Evolutionary conservation across 108 stramenopile species (phyloP), one percentile per base, ranked within the genome.

Genomic region (Cyclotella baltica): DNA sequence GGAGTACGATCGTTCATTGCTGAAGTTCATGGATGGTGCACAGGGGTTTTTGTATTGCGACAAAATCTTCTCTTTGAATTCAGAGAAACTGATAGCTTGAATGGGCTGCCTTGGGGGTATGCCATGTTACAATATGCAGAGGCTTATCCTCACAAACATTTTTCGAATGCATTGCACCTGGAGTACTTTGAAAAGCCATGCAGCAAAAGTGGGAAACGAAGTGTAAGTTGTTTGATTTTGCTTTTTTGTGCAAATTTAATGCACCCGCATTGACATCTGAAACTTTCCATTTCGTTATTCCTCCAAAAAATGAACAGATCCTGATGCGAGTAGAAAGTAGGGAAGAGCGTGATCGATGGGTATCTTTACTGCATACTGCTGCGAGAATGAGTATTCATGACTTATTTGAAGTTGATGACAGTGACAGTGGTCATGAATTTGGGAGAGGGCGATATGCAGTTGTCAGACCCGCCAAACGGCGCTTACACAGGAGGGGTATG

Each of bases 11-110:
- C 72, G 0, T 78, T 75, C 48, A 50, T 78, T 52, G 74, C 76
- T 34, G 86, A 85, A 70, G 55, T 70, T 8, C 73, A 85, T 69
- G 78, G 84, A 20, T 94, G 91, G 91, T 87, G 88, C 29, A 79
- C 81, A 9, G 89, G 88, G 27, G 34, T 70, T 4, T 75, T 95
- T 33, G 83, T 89, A 11, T 59, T 95, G 55, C 78, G 88, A 20
- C 90, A 95, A 50, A 95, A 95, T 65, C 91, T 91, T 72, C 83
- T 95, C 19, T 77, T 95, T 30, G 93, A 95, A 78, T 91, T 86
- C 67, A 72, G 86, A 18, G 83, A 78, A 29, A 80, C 58, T 29
- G 78, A 74, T 43, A 72, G 62, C 62, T 37, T 70, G n/a, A 74
- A 75, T 36, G 85, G 84, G 20, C 43, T 75, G 9, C 93, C 93